Evolutionary conservation across 2,329 filamentous ascomycete species (phyloP), one percentile per base, ranked within the genome.

Genomic region (Anthostomella pinea): DNA sequence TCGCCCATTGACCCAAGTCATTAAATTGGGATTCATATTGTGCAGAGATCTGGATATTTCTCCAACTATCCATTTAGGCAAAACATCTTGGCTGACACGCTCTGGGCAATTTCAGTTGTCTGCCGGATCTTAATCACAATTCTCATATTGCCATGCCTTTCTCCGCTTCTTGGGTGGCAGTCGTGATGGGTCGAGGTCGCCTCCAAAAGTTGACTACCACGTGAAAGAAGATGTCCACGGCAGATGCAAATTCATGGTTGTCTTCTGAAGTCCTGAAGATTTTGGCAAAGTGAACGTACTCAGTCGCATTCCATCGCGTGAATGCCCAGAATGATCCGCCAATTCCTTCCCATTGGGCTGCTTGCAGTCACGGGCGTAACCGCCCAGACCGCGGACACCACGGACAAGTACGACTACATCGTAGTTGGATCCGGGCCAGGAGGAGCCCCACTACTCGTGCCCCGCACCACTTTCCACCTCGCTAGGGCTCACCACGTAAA

Each of bases 381-480:
- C 9, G 46, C 31, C 29, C 35, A 45, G 15, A 25, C 46, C n/a
- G 35, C 10, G 6, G 44, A n/a, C n/a, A n/a, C n/a, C n/a, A 26
- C 30, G 7, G 35, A 42, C 31, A 46, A 30, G n/a, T 58, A 57
- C 35, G 54, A 58, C 35, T 58, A 58, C 30, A 65, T 78, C 25
- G 63, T 79, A n/a, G 71, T 78, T 9, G 75, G 75, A 7, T 75
- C 70, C 8, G 73, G 73, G n/a, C 63, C 73, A 8, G 73, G 73
- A 17, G 73, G 73, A 30, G 71, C 67, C 21, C 71, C 73, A 17
- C 53, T 77, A n/a, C n/a, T n/a, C n/a, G n/a, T n/a, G n/a, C n/a
- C n/a, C n/a, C n/a, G n/a, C n/a, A n/a, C n/a, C n/a, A n/a, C n/a
- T n/a, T n/a, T n/a, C n/a, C n/a, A n/a, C n/a, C n/a, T n/a, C n/a